Evolutionary conservation across 371 early-diverging fungal species (phyloP), one percentile per base, ranked within the genome.

Genomic region (Lichtheimia corymbifera): DNA sequence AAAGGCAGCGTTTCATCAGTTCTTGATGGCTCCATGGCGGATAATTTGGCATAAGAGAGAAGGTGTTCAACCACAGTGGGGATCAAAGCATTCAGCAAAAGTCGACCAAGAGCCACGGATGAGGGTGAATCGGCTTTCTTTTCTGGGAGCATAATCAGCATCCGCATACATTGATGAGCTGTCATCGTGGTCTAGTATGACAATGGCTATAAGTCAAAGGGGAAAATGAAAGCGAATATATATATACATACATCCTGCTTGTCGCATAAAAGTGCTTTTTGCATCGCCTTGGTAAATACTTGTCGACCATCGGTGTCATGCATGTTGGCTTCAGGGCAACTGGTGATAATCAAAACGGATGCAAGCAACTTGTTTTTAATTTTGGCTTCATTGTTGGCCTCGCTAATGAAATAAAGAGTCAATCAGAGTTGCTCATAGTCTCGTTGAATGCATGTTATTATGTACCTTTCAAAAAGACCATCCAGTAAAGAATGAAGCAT

Each of bases 151-250:
- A 62, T 62, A 11, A 81, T 62, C 42, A 83, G 59, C 11, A 74
- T 83, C 9, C 83, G 76, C n/a, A 73, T 55, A 40, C 82, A 81
- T 59, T 83, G 83, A 53, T 80, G 78, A 3, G 78, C 73, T 6
- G 78, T 79, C 28, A 70, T 45, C 5, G 65, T 64, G 18, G 76
- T 69, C 76, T 82, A 69, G 25, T 35, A 2, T 11, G 11, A 28
- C 30, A n/a, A 40, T 52, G 35, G 3, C 2, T 4, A 9, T 30
- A 22, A 43, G 12, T 35, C n/a, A 28, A 35, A 35, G 11, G 2
- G 1, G 35, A 11, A 35, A 35, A 9, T 28, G 28, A 28, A 1
- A 0, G 9, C 9, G 35, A 35, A 11, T 4, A 9, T 35, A 9
- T 2, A 35, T 9, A 22, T 2, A n/a, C 28, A 54, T 70, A 77